These are phyloP conservation scores for Mycena floridula DNA, from an alignment of 768 basidiomycete genomes.

Conservation along the genomic window DNA sequence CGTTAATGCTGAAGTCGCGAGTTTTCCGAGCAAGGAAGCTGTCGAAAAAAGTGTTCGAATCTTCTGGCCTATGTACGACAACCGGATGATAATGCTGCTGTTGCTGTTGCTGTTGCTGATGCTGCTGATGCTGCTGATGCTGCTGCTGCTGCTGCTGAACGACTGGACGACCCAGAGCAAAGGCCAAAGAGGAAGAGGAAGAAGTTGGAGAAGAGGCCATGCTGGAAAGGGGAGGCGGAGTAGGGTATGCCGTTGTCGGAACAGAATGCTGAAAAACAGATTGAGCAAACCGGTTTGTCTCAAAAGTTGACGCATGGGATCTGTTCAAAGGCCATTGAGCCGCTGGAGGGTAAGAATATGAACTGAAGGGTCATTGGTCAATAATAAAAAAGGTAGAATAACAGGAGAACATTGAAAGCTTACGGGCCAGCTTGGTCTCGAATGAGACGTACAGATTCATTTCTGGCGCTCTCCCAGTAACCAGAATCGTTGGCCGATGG, in stretches of 20 bases:
- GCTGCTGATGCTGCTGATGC: slow-evolving; percentile 8
- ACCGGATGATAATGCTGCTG: slow-evolving; percentile 17
- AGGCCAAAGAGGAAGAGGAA: slow-evolving; percentile 64
- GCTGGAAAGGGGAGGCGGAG: slow-evolving; percentile 63
- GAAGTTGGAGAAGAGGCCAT: too few species aligned
- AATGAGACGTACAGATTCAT: slow-evolving; percentile 56
- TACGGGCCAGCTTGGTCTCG: slow-evolving; percentile 48
- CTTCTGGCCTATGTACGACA: slow-evolving; percentile 43
- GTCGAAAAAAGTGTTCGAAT: slow-evolving; percentile 62
- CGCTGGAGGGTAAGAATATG: slow-evolving; percentile 38
- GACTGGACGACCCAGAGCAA: slow-evolving; percentile 53
- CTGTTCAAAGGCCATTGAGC: slow-evolving; percentile 35
- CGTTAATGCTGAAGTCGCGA: slow-evolving; percentile 12
- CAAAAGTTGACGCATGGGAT: slow-evolving; percentile 42
- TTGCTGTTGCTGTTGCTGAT: slow-evolving; percentile 7
- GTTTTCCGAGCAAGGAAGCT: slow-evolving; percentile 56
- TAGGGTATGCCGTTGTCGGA: slow-evolving; percentile 64
- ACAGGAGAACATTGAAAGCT: too few species aligned
- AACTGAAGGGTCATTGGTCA: slow-evolving; percentile 23
- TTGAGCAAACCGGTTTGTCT: slow-evolving; percentile 53
- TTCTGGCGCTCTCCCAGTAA: slow-evolving; percentile 61
- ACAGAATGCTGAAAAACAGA: slow-evolving; percentile 58
- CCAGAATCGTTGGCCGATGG: slow-evolving; percentile 41
- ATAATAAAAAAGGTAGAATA: background rate
- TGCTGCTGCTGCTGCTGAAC: too few species aligned